Evolutionary conservation across 768 basidiomycete genomes (phyloP).

Genomic region (Boletus rubropictus): DNA sequence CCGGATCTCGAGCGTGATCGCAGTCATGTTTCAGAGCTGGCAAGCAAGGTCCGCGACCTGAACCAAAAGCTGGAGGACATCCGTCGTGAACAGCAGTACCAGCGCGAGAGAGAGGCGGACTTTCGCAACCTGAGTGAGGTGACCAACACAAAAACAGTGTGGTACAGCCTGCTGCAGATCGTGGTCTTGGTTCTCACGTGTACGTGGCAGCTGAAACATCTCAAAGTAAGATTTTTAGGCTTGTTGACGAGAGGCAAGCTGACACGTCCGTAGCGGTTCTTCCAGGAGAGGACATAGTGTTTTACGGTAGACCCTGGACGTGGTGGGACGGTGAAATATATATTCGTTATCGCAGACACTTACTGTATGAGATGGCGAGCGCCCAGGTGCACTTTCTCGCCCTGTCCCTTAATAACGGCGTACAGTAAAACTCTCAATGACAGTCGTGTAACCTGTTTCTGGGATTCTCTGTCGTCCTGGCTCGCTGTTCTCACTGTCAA

Average conservation of each 20-base stretch:
- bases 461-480: not conserved
- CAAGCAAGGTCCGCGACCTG: constrained; percentile 81
- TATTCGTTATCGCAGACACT: no score
- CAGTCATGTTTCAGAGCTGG: constrained; percentile 75
- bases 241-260: not conserved
- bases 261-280: constrained; percentile 56
- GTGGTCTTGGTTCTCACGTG: constrained; percentile 78
- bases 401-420: not conserved
- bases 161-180: constrained; percentile 91
- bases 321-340: not conserved
- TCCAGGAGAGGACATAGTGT: constrained; percentile 68
- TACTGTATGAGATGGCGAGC: no score
- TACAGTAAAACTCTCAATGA: not conserved
- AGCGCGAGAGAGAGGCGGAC: constrained; percentile 89
- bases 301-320: constrained; percentile 6
- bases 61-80: constrained; percentile 93
- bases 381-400: no score
- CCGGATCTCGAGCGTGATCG: constrained; percentile 85
- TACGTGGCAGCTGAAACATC: constrained; percentile 88
- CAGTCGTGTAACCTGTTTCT: constrained; percentile 4
- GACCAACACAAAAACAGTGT: constrained; percentile 90
- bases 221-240: constrained; percentile 56
- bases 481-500: constrained; percentile 6
- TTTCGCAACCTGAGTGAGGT: constrained; percentile 84
- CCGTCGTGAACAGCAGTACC: constrained; percentile 93